A percentile compares a stretch with the other conserved stretches of the same genome.
These are phyloP conservation scores for Salvia splendens DNA, from an alignment of 257 asterid genomes.

Conservation along the genomic window DNA sequence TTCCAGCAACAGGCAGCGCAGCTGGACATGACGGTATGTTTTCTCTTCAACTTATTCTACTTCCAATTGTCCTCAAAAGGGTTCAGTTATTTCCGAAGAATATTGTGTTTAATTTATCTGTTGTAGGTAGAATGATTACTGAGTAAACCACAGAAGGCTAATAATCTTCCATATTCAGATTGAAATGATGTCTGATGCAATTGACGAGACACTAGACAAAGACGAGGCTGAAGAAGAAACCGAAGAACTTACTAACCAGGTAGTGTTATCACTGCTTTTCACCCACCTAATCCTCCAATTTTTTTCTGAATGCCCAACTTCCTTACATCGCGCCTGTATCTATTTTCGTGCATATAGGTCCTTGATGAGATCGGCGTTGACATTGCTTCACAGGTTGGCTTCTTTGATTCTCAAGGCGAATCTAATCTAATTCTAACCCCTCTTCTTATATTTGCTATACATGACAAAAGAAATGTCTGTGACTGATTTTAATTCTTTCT, in stretches of 20 bases:
- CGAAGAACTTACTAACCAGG: constrained; percentile 98
- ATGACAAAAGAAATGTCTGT: constrained; percentile 16
- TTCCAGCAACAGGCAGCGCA: constrained; percentile 89
- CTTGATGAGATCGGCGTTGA: constrained; percentile 96
- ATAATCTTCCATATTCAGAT: constrained; percentile 48
- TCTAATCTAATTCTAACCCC: neutral
- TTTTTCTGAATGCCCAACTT: neutral
- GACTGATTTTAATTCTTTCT: constrained; percentile 8
- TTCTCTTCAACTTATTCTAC: neutral
- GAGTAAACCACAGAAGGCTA: neutral
- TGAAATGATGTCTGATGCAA: constrained; percentile 99
- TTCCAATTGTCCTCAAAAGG: neutral
- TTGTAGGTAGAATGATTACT: neutral
- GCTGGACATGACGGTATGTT: constrained; percentile 89
- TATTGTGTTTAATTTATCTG: neutral
- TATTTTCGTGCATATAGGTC: constrained; percentile 48
- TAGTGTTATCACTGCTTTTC: constrained; percentile 21
- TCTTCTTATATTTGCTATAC: constrained; percentile 5
- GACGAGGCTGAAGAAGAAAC: constrained; percentile 99
- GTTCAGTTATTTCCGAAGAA: neutral
- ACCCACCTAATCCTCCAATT: neutral
- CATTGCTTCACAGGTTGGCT: constrained; percentile 92
- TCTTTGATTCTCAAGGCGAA: neutral
- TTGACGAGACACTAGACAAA: constrained; percentile 95
- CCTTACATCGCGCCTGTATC: constrained; percentile 2